These are phyloP conservation scores for Amanita pallidorosea DNA, from an alignment of 768 basidiomycete genomes.

Conservation along the genomic window DNA sequence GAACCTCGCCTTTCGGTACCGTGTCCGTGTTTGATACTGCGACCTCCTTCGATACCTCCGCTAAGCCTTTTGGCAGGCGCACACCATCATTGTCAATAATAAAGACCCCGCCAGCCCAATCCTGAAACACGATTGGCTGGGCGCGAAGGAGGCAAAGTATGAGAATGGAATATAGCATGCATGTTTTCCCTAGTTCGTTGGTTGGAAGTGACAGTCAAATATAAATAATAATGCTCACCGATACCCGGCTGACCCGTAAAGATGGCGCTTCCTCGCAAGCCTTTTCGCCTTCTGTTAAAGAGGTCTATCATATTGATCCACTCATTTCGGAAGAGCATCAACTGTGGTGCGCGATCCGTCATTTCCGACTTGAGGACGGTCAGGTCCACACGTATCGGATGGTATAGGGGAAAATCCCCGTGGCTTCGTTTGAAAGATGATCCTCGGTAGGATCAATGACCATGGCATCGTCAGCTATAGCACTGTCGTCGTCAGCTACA, in stretches of 20 bases:
- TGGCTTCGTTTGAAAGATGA: not conserved
- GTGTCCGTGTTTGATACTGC: not conserved
- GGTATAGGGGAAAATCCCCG: conserved; percentile 6
- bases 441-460: not conserved
- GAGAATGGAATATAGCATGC: conserved; percentile 7
- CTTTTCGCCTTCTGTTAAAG: conserved; percentile 2
- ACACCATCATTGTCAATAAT: conserved; percentile 2
- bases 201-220: not conserved
- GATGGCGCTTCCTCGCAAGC: conserved; percentile 5
- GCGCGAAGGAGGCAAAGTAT: conserved; percentile 8
- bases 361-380: conserved; percentile 5
- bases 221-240: conserved; percentile 2
- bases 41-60: not conserved
- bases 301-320: conserved; percentile 5
- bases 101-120: conserved; percentile 1
- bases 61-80: not conserved
- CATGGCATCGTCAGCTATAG: not conserved
- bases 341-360: conserved; percentile 1
- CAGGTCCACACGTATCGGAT: conserved; percentile 10
- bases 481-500: not conserved
- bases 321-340: conserved; percentile 8
- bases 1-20: too few relatives aligned
- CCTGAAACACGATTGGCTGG: conserved; percentile 8
- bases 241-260: conserved; percentile 9
- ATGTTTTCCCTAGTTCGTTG: conserved; percentile 1